These are phyloP conservation scores for Ophiostoma pallidulum DNA, from an alignment of 2,329 filamentous ascomycete genomes.

Conservation along the genomic window DNA sequence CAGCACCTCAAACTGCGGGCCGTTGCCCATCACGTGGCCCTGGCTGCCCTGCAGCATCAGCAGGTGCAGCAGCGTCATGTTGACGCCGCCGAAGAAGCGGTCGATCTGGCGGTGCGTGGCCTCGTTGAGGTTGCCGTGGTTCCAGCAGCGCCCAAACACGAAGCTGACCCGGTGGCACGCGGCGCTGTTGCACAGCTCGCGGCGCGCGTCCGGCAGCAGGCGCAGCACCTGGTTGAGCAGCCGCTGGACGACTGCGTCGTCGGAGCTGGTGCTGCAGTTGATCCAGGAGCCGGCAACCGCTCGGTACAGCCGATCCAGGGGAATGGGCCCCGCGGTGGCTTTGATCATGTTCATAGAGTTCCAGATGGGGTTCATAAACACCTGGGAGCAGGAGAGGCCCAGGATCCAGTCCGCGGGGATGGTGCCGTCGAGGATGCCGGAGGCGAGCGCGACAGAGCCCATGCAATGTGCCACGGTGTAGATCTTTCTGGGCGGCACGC, in stretches of 20 bases:
- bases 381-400: constrained; percentile 50
- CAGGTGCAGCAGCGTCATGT: constrained; percentile 47
- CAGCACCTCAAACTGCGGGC: constrained; percentile 36
- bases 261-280: constrained; percentile 36
- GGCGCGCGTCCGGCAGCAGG: constrained; percentile 43
- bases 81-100: constrained; percentile 53
- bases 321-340: constrained; percentile 36
- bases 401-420: constrained; percentile 47
- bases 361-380: constrained; percentile 56
- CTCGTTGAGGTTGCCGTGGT: constrained; percentile 55
- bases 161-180: constrained; percentile 52
- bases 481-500: constrained; percentile 24
- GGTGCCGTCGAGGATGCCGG: constrained; percentile 52
- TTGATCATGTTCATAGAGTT: constrained; percentile 47
- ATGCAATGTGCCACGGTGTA: constrained; percentile 56
- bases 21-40: constrained; percentile 44
- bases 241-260: constrained; percentile 41
- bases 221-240: constrained; percentile 46
- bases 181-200: constrained; percentile 52
- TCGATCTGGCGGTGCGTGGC: constrained; percentile 54
- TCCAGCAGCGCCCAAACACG: constrained; percentile 56
- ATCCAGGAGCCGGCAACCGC: constrained; percentile 45
- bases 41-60: constrained; percentile 46
- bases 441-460: constrained; percentile 49
- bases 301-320: constrained; percentile 41